A percentile compares a stretch with the other conserved stretches of the same genome.
Evolutionary conservation across 2,329 filamentous ascomycete genomes (phyloP).

Genomic region (Penicillium sp.): DNA sequence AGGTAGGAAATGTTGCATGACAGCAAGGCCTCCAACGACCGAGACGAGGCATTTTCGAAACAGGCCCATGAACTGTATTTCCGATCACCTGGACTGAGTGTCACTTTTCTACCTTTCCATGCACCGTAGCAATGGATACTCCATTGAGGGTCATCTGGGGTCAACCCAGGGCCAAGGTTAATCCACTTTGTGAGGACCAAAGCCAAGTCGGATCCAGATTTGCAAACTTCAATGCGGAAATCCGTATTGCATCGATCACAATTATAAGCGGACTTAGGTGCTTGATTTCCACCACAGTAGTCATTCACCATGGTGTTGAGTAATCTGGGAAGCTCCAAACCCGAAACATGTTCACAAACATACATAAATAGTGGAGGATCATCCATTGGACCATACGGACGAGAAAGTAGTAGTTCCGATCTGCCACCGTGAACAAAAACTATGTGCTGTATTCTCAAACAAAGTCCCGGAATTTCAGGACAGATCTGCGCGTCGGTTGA

Average conservation of each 20-base stretch:
- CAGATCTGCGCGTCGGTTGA: constrained; percentile 2
- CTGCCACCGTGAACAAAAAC: not conserved
- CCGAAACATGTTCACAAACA: not conserved
- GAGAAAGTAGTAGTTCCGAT: not conserved
- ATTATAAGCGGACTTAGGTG: not conserved
- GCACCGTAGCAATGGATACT: not conserved
- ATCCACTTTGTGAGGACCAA: not conserved
- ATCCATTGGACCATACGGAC: not conserved
- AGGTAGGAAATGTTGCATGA: too few species aligned
- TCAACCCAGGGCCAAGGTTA: not conserved
- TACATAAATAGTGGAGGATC: not conserved
- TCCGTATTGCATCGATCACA: not conserved
- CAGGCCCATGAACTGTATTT: not conserved
- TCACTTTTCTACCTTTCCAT: not conserved
- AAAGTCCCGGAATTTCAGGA: not conserved
- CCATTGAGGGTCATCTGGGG: not conserved
- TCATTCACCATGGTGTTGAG: not conserved
- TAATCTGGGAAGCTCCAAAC: too few species aligned
- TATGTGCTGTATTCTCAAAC: not conserved
- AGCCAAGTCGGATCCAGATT: not conserved
- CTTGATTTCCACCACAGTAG: not conserved
- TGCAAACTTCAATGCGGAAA: not conserved
- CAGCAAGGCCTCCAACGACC: too few species aligned
- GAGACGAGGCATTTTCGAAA: not conserved
- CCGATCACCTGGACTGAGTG: not conserved